Percentiles rank a stretch among this genome's conserved stretches.
These are phyloP conservation scores for Dichomitus squalens DNA, from an alignment of 1,284 basidiomycete species.

Conservation along the genomic window DNA sequence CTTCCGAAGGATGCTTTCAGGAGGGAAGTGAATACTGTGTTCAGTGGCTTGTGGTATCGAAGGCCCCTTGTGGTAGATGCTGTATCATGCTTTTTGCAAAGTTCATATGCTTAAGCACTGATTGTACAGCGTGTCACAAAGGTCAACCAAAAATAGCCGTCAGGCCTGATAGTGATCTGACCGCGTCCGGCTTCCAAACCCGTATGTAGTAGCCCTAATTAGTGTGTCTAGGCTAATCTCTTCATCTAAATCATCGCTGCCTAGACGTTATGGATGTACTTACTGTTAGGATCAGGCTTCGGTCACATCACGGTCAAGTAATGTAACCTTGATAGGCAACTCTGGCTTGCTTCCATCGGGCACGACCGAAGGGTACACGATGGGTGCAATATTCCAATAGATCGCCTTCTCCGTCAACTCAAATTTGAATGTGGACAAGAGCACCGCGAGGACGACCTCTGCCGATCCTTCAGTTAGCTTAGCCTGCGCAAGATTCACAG, in stretches of 20 bases:
- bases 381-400: conserved; percentile 16
- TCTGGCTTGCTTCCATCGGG: not conserved
- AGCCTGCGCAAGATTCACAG: too few species aligned
- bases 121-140: too few species aligned
- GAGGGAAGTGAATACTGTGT: conserved; percentile 25
- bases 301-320: too few species aligned
- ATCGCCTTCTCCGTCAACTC: conserved; percentile 11
- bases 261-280: too few species aligned
- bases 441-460: conserved; percentile 22
- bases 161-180: too few species aligned
- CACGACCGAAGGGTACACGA: conserved; percentile 13
- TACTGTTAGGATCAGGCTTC: too few species aligned
- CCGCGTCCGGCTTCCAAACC: too few species aligned
- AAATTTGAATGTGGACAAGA: conserved; percentile 21
- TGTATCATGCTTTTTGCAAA: not conserved
- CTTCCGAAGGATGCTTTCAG: conserved; percentile 75
- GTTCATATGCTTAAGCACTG: too few species aligned
- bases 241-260: too few species aligned
- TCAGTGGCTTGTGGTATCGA: not conserved
- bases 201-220: too few species aligned
- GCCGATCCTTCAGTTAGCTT: not conserved
- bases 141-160: too few species aligned
- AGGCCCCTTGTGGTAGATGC: not conserved
- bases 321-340: conserved; percentile 4
- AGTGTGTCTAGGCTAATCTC: too few species aligned